phyloP scores from a whole-genome alignment of 2,329 filamentous ascomycete species.

The Pestalotiopsis sp. region DNA sequence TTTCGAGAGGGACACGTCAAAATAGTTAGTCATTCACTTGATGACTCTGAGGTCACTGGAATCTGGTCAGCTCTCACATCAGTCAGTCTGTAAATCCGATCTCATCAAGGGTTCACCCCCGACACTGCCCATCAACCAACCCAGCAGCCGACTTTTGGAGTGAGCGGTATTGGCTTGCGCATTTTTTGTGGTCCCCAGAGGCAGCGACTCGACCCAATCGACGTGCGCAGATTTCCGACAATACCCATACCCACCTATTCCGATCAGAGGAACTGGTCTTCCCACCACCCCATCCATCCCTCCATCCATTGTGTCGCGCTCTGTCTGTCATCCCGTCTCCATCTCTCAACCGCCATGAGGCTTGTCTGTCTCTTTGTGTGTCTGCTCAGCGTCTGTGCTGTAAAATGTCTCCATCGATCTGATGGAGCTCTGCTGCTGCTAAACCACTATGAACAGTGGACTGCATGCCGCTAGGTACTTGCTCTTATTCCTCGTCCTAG shows the following conservation, averaged over 20 bases:
- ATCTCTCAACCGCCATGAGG: background rate
- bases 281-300: background rate
- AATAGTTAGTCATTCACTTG: background rate
- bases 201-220: slow-evolving; percentile 14
- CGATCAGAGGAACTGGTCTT: background rate
- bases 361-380: background rate
- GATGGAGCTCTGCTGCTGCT: background rate
- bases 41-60: too few relatives aligned
- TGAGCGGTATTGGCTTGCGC: background rate
- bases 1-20: background rate
- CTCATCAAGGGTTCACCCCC: background rate
- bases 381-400: background rate
- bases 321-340: background rate
- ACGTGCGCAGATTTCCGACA: slow-evolving; percentile 20
- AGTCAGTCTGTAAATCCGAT: background rate
- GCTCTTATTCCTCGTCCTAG: background rate
- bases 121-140: background rate
- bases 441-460: background rate
- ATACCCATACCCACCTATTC: slow-evolving; percentile 17
- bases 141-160: background rate
- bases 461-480: background rate
- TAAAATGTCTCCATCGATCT: background rate
- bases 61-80: too few relatives aligned
- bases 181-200: background rate
- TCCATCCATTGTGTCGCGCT: background rate